These are phyloP conservation scores for Aspergillus eucalypticola DNA, from an alignment of 2,329 filamentous ascomycete genomes.

Conservation along the genomic window DNA sequence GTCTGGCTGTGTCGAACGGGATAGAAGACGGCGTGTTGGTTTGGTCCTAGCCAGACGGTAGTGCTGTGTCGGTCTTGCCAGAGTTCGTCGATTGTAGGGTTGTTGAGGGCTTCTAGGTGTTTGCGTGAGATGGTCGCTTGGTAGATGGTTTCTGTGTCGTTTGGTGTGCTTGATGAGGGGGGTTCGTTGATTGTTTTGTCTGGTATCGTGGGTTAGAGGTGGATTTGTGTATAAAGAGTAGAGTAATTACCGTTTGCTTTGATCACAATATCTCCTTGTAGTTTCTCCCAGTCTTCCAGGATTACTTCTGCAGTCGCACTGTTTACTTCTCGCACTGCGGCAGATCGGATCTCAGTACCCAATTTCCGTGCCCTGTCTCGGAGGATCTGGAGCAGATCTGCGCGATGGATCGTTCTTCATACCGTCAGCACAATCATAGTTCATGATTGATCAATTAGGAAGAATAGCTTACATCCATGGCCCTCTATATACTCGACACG, in stretches of 20 bases:
- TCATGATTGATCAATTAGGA: too few species aligned
- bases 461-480: conserved; percentile 4
- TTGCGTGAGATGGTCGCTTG: conserved; percentile 1
- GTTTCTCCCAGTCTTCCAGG: background rate
- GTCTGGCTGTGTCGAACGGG: background rate
- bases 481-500: background rate
- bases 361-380: background rate
- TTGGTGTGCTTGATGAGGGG: background rate
- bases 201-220: background rate
- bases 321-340: background rate
- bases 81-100: background rate
- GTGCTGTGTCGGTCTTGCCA: background rate
- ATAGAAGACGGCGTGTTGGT: conserved; percentile 2
- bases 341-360: background rate
- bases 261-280: background rate
- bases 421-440: background rate
- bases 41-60: conserved; percentile 2
- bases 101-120: background rate
- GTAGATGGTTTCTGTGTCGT: background rate
- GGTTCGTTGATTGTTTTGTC: background rate
- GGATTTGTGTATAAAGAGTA: too few species aligned
- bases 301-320: background rate
- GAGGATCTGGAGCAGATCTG: background rate
- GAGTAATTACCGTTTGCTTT: background rate
- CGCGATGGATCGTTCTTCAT: background rate